Base-by-base conservation (phyloP, 352 stramenopile species). In the Globisporangium cylindrosporum region DNA sequence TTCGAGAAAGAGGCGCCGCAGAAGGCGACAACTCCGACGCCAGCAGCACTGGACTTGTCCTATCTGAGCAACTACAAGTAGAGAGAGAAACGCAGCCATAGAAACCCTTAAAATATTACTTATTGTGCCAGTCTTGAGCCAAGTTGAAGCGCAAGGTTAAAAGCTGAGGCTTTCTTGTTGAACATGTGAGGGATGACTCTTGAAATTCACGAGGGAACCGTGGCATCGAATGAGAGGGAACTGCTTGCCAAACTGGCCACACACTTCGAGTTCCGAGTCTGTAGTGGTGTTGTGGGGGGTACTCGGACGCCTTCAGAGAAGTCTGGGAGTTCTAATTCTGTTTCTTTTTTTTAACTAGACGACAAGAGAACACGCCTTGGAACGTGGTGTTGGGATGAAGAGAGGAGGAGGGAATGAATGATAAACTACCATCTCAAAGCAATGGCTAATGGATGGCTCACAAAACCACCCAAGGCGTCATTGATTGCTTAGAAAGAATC, bases 31-130 rank as follows among this genome's bases (percentile, higher is more conserved):
- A 32, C 27, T 8, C 27, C 36, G 20, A 36, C 29, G 15, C 22
- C 25, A 1, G 54, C 10, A 18, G 32, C 25, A 22, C 41, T 75
- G 29, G 70, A 75, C 36, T 67, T 75, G 14, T 75, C 70, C 27
- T 75, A 75, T 25, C 56, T 75, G 12, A 73, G 60, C 60, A 71
- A 38, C 55, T 75, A 66, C 66, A 75, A 75, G 66, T 75, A 62
- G n/a, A 25, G 43, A 48, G 14, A 51, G 43, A 51, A 18, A 22
- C 18, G 18, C 18, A 24, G 43, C 43, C 5, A 51, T 49, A 49
- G 41, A 49, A 20, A 49, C 15, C 14, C 18, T 6, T 20, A 22
- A 49, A 49, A n/a, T 49, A 49, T 49, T 49, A 51, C 43, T 51
- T 51, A 51, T 51, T 51, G 22, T 4, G 6, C 43, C 43, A 51